A percentile compares a stretch with the other conserved stretches of the same genome.
Conservation (phyloP, 2,329 filamentous ascomycete genomes). For the Sphaerulina musiva region DNA sequence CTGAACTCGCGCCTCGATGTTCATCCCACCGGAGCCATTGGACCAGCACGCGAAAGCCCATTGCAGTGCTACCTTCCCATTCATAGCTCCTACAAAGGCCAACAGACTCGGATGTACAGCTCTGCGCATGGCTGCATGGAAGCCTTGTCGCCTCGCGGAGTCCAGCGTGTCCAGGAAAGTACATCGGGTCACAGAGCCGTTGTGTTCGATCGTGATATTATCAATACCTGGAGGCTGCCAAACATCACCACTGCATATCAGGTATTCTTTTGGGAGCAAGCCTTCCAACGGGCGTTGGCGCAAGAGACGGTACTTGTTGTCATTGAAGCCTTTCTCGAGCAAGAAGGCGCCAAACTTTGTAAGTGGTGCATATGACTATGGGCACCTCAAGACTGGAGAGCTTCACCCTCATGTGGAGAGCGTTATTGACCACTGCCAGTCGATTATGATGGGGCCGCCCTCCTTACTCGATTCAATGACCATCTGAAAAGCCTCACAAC, state of each 20-base stretch:
- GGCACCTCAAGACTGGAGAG: too few relatives aligned
- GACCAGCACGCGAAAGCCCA: constrained; percentile 14
- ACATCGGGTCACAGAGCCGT: constrained; percentile 4
- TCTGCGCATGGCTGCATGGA: background rate
- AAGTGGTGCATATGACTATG: background rate
- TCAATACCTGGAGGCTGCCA: constrained; percentile 24
- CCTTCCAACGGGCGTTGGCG: constrained; percentile 23
- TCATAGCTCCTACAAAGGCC: constrained; percentile 16
- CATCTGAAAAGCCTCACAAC: constrained; percentile 17
- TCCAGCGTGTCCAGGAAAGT: background rate
- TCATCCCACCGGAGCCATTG: constrained; percentile 14
- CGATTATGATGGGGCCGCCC: background rate
- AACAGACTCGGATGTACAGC: background rate
- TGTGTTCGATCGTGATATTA: constrained; percentile 25
- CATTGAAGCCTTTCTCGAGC: constrained; percentile 23
- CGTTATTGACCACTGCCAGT: too few relatives aligned
- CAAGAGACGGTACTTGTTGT: constrained; percentile 21
- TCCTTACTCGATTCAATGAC: constrained; percentile 9
- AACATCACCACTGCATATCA: constrained; percentile 18
- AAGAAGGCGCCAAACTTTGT: background rate
- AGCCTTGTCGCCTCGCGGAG: background rate
- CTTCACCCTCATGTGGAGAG: too few relatives aligned
- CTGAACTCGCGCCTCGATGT: constrained; percentile 1
- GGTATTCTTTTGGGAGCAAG: constrained; percentile 27
- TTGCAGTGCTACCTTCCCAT: constrained; percentile 21